These are phyloP conservation scores for Daldinia sp. DNA, from an alignment of 2,329 filamentous ascomycete genomes.

Conservation along the genomic window DNA sequence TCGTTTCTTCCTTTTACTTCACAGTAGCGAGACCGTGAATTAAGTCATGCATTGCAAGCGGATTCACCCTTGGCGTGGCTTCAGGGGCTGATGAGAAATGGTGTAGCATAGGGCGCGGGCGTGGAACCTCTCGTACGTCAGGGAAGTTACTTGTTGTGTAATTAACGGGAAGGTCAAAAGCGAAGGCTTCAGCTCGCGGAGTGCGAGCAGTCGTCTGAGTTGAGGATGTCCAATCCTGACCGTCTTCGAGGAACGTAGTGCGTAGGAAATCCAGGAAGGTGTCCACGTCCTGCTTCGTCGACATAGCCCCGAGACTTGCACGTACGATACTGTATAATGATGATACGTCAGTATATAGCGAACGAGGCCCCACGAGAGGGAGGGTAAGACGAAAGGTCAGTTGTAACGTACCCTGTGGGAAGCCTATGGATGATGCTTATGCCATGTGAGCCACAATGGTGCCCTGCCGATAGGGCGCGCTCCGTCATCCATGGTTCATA, in stretches of 20 bases:
- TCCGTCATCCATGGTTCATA: slow-evolving; percentile 68
- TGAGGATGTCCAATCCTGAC: slow-evolving; percentile 37
- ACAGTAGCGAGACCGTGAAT: slow-evolving; percentile 36
- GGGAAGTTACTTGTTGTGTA: slow-evolving; percentile 45
- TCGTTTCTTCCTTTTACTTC: slow-evolving; percentile 17
- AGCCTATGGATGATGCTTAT: slow-evolving; percentile 65
- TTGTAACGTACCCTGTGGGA: slow-evolving; percentile 62
- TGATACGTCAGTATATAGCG: slow-evolving; percentile 12
- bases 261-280: slow-evolving; percentile 61
- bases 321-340: slow-evolving; percentile 64
- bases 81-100: slow-evolving; percentile 37
- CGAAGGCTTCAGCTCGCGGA: slow-evolving; percentile 26
- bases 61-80: slow-evolving; percentile 34
- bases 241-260: slow-evolving; percentile 53
- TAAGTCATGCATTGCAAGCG: slow-evolving; percentile 40
- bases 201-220: slow-evolving; percentile 32
- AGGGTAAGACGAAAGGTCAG: slow-evolving; percentile 19
- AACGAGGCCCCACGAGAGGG: slow-evolving; percentile 8
- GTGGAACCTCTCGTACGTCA: slow-evolving; percentile 43
- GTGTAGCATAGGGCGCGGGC: slow-evolving; percentile 35
- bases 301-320: slow-evolving; percentile 72
- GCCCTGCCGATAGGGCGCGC: slow-evolving; percentile 66
- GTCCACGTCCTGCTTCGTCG: slow-evolving; percentile 66
- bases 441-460: slow-evolving; percentile 67
- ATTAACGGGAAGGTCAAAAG: slow-evolving; percentile 32